phyloP scores from a whole-genome alignment of 2,329 filamentous ascomycete genomes.

The Scleromitrula shiraiana region DNA sequence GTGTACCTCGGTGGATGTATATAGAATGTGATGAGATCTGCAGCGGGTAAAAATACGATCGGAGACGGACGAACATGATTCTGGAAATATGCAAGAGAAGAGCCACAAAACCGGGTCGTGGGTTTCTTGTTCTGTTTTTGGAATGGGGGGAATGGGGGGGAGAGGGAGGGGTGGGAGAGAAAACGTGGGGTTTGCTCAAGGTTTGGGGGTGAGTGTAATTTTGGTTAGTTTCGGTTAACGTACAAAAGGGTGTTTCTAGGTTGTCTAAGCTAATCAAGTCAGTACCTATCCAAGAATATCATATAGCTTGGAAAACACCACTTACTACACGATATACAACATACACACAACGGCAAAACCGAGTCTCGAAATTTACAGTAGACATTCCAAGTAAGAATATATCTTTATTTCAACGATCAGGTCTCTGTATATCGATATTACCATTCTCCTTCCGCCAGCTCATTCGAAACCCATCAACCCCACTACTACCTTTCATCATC shows the following conservation, averaged over 20 bases:
- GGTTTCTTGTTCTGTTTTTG: not conserved
- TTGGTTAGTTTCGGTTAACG: not conserved
- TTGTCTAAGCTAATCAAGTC: too few relatives aligned
- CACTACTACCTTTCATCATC: not conserved
- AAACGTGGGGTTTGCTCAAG: too few relatives aligned
- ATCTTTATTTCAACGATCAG: too few relatives aligned
- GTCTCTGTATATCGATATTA: too few relatives aligned
- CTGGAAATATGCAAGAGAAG: constrained; percentile 10
- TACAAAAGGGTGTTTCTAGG: not conserved
- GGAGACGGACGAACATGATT: constrained; percentile 1
- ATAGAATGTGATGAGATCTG: constrained; percentile 1
- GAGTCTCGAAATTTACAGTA: too few relatives aligned
- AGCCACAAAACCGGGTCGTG: not conserved
- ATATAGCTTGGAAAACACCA: too few relatives aligned
- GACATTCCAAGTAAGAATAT: too few relatives aligned
- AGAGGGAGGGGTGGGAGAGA: constrained; percentile 9
- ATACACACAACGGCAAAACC: too few relatives aligned
- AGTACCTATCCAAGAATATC: too few relatives aligned
- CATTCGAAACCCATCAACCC: constrained; percentile 5
- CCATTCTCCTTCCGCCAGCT: not conserved
- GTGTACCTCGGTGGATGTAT: too few relatives aligned
- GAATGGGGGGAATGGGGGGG: not conserved
- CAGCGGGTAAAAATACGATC: constrained; percentile 7
- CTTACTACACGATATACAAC: too few relatives aligned
- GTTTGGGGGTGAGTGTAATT: too few relatives aligned